Evolutionary conservation across 2,329 filamentous ascomycete genomes (phyloP).

Genomic region (Setomelanomma holmii): DNA sequence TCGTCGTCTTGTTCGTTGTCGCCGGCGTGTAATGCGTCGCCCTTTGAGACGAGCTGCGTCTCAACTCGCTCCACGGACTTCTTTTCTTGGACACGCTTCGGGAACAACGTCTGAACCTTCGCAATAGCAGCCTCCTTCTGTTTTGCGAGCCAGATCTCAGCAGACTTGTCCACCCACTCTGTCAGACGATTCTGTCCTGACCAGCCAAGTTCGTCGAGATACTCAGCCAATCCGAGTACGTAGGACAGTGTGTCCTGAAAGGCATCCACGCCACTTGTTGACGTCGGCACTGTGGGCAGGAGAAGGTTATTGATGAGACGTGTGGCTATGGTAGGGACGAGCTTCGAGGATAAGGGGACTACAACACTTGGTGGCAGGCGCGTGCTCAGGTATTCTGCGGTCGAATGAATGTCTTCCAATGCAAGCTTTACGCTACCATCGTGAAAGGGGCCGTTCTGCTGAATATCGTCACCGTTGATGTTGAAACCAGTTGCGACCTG

Average conservation of each 20-base stretch:
- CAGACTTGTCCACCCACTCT: slow-evolving; percentile 82
- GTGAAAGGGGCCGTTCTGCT: slow-evolving; percentile 30
- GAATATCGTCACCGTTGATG: slow-evolving; percentile 46
- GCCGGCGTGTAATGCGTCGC: slow-evolving; percentile 69
- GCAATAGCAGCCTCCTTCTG: slow-evolving; percentile 82
- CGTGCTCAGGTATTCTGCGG: slow-evolving; percentile 60
- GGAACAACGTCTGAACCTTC: slow-evolving; percentile 72
- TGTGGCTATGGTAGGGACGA: slow-evolving; percentile 73
- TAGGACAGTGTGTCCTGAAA: slow-evolving; percentile 76
- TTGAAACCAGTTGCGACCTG: slow-evolving; percentile 38
- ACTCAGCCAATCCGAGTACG: slow-evolving; percentile 69
- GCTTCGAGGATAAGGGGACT: slow-evolving; percentile 67
- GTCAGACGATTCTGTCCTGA: slow-evolving; percentile 67
- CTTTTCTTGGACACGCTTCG: slow-evolving; percentile 69
- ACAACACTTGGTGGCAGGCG: slow-evolving; percentile 58
- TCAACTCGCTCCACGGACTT: slow-evolving; percentile 83
- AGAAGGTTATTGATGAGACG: slow-evolving; percentile 78
- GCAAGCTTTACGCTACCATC: slow-evolving; percentile 39
- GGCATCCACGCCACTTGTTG: slow-evolving; percentile 70
- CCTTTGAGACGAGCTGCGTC: slow-evolving; percentile 76
- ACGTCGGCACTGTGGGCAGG: slow-evolving; percentile 75
- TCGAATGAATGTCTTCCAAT: slow-evolving; percentile 41
- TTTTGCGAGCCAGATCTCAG: slow-evolving; percentile 84
- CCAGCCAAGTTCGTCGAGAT: slow-evolving; percentile 69
- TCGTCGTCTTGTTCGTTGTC: slow-evolving; percentile 61